Conservation (phyloP, 2,329 filamentous ascomycete species). For the Aspergillus novoparasiticus region DNA sequence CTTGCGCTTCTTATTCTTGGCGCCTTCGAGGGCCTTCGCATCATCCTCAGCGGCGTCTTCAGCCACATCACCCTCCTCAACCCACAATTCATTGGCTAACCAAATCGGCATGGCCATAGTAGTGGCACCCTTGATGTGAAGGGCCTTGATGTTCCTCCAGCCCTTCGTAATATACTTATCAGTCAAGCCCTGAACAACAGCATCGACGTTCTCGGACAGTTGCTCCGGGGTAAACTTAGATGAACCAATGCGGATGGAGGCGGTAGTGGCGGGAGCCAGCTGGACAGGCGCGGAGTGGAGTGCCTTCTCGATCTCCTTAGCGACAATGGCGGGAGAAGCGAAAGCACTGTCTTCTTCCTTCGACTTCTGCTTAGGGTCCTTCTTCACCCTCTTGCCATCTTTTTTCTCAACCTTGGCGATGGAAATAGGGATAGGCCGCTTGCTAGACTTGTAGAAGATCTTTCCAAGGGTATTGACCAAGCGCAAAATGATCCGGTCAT, state of each 20-base stretch:
- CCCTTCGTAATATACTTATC: constrained; percentile 81
- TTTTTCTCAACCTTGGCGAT: constrained; percentile 67
- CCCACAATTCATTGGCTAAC: constrained; percentile 89
- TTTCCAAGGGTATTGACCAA: constrained; percentile 83
- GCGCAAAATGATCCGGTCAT: constrained; percentile 75
- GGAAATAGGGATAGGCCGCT: constrained; percentile 82
- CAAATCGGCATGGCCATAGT: constrained; percentile 92
- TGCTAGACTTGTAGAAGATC: constrained; percentile 85
- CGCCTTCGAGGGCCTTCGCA: constrained; percentile 37
- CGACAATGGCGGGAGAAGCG: constrained; percentile 66
- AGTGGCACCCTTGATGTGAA: constrained; percentile 89
- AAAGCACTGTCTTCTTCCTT: constrained; percentile 51
- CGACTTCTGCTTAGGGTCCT: constrained; percentile 51
- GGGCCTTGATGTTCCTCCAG: constrained; percentile 80
- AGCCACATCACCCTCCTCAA: constrained; percentile 74
- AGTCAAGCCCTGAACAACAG: constrained; percentile 68
- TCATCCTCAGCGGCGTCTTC: constrained; percentile 43
- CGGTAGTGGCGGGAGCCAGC: constrained; percentile 76
- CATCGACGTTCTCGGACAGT: constrained; percentile 77
- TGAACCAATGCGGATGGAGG: constrained; percentile 76
- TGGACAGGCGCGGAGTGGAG: constrained; percentile 77
- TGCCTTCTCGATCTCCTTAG: constrained; percentile 78
- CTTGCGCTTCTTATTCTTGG: constrained; percentile 58
- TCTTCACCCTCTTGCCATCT: constrained; percentile 62
- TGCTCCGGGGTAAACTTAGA: constrained; percentile 74